A percentile compares a stretch with the other conserved stretches of the same genome.
These are phyloP conservation scores for Gracilaria domingensis DNA, from an alignment of 23 red algal genomes.

Conservation along the genomic window DNA sequence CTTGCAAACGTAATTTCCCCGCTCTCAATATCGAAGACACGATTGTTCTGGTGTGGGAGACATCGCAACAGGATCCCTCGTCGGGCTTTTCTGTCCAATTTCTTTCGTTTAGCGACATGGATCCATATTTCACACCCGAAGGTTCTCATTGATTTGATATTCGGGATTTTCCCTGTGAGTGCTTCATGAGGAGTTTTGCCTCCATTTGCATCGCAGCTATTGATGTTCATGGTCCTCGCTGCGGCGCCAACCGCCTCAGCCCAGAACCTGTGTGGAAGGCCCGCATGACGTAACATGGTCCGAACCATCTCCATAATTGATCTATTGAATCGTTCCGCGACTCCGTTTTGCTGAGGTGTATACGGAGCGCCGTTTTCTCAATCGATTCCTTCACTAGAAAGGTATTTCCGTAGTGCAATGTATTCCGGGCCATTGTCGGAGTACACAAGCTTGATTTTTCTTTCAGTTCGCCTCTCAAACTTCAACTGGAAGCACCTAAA, in stretches of 20 bases:
- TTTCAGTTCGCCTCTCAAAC: neutral
- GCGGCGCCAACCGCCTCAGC: constrained; percentile 30
- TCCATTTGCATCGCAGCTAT: neutral
- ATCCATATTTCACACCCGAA: constrained; percentile 53
- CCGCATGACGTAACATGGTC: constrained; percentile 21
- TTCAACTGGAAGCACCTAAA: constrained; percentile 4
- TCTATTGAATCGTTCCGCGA: constrained; percentile 33
- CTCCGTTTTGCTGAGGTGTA: constrained; percentile 35
- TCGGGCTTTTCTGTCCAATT: constrained; percentile 15
- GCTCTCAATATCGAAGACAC: constrained; percentile 21
- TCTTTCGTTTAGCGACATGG: neutral
- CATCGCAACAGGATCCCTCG: constrained; percentile 12
- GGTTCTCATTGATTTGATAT: neutral
- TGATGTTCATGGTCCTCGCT: neutral
- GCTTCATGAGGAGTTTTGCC: neutral
- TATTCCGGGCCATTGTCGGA: constrained; percentile 12
- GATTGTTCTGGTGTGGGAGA: constrained; percentile 10
- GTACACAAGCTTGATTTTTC: neutral
- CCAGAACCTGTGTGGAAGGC: constrained; percentile 31
- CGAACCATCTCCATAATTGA: constrained; percentile 24
- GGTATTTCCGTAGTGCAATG: neutral
- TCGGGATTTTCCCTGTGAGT: neutral
- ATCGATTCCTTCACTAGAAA: constrained; percentile 12
- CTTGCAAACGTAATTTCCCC: neutral
- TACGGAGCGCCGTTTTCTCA: constrained; percentile 17